Evolutionary conservation across 306 rosid genomes (phyloP), one percentile per base, ranked within the genome.

Genomic region (Pueraria montana): DNA sequence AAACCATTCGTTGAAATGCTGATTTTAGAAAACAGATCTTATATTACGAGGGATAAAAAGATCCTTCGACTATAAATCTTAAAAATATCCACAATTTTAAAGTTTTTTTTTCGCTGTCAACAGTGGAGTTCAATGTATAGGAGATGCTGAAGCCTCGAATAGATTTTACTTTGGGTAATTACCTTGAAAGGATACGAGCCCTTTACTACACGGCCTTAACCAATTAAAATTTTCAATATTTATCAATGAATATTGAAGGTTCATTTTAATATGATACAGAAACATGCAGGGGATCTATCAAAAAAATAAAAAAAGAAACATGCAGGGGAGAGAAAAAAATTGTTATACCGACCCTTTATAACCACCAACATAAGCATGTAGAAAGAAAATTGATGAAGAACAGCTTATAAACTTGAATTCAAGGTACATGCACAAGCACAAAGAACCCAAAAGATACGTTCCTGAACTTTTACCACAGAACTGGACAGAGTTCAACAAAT

Each of bases 321-420:
- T 8, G 48, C 17, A 20, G 38, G 5, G 3, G n/a, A 0, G 20
- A 2, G 40, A 3, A 65, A 56, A 12, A 59, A n/a, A n/a, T n/a
- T 34, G 45, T 67, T 38, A 27, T 46, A 27, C 40, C 38, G 23
- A 56, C 8, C 59, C 76, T 43, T 56, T 30, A 77, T 42, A 23
- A 64, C 50, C 59, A 70, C 21, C 64, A 79, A 64, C 48, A 40
- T 23, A n/a, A n/a, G 56, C 9, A 27, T 11, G 56, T 32, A 56
- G 24, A 27, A 72, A 40, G 63, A n/a, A 78, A 79, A 69, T 5
- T 67, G 80, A 76, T 42, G 49, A 20, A 26, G 65, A 26, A 26
- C 52, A 62, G 17, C 65, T 62, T 63, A 73, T 59, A 81, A 62
- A 76, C 71, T 71, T 23, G 67, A 61, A 81, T 8, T 26, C 64